Evolutionary conservation across 1,284 basidiomycete genomes (phyloP), one percentile per base, ranked within the genome.

Genomic region (Retiboletus flavoniger): DNA sequence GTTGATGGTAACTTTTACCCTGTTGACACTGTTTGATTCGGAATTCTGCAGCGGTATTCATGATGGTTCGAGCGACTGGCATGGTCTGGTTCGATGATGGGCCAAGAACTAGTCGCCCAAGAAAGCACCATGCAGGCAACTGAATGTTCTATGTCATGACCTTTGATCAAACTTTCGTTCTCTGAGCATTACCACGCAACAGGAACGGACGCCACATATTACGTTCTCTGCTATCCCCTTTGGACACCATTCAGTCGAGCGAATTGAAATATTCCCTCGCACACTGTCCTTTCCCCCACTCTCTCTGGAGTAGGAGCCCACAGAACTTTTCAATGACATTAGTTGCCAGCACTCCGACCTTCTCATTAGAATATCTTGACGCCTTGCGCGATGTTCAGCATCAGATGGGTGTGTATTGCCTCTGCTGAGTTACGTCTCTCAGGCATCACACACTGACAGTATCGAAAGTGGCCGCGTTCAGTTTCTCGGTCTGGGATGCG

Each of bases 401-500:
- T 40, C 54, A 64, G 1, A 16, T 59, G 19, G 47, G 64, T 66
- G 2, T 31, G 58, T 49, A 13, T 10, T 29, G 1, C 17, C 16
- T 13, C 16, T 28, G 11, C n/a, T n/a, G n/a, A n/a, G n/a, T n/a
- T 14, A 11, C 6, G 6, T n/a, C 5, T 16, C 31, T 40, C 29
- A 26, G n/a, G 17, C 10, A 11, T 2, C n/a, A 40, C 17, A 7
- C 2, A 13, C 29, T 58, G n/a, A 51, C 26, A 21, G 21, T 19
- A 29, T 7, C 17, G 1, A 35, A 56, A 64, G 62, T 59, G 31
- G 56, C 64, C 0, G 55, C 60, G 10, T n/a, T 63, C n/a, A 47
- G 31, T 13, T 50, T 67, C 31, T 17, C 54, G 51, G 44, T 58
- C 16, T 65, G 58, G 56, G 57, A 67, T 35, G 35, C 50, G 16